These are phyloP conservation scores for Ascoidea asiatica DNA, from an alignment of 805 yeast species.

Conservation along the genomic window DNA sequence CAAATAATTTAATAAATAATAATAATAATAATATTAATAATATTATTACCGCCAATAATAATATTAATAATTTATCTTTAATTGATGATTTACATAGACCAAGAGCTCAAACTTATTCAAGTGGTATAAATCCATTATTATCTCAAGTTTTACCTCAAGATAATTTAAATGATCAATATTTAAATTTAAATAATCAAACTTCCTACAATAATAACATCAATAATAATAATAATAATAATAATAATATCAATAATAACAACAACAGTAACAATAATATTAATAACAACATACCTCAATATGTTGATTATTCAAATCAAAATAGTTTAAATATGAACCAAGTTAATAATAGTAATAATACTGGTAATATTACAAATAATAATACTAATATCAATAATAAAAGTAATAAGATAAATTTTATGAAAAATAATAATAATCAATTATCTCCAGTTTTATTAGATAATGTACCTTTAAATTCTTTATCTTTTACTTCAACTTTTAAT, in stretches of 20 bases:
- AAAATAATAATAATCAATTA: conserved; percentile 3
- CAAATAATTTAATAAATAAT: conserved; percentile 7
- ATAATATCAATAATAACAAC: neutral
- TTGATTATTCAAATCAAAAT: neutral
- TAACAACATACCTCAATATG: neutral
- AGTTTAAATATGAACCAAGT: neutral
- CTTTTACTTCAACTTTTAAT: conserved; percentile 58
- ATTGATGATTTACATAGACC: conserved; percentile 16
- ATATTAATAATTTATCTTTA: neutral
- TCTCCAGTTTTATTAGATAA: conserved; percentile 36
- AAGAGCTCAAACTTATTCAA: conserved; percentile 27
- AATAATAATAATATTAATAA: neutral
- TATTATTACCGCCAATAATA: neutral
- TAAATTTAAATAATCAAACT: conserved; percentile 14
- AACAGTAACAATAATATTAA: neutral
- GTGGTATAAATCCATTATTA: conserved; percentile 10
- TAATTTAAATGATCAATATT: conserved; percentile 16
- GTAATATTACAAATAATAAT: neutral
- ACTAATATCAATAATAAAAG: conserved; percentile 4
- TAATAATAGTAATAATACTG: neutral
- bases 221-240: neutral
- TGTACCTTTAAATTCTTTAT: conserved; percentile 41
- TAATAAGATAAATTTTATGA: conserved; percentile 5
- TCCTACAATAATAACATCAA: conserved; percentile 3
- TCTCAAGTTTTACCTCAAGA: conserved; percentile 6